Conservation (phyloP, 1,284 basidiomycete genomes). For the Cryptococcus sp. region DNA sequence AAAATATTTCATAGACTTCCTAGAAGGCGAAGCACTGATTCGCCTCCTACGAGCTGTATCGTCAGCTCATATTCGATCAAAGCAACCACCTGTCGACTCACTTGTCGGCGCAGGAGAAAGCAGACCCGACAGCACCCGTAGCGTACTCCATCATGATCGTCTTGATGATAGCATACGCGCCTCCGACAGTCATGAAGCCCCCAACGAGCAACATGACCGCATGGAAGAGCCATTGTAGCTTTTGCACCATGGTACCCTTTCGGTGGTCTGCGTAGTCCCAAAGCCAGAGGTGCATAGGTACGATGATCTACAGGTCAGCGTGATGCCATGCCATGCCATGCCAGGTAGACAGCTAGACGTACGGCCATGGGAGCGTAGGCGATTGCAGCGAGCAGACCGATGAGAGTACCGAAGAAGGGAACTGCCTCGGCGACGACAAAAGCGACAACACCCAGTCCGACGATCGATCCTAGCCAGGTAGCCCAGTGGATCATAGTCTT, state of each 20-base stretch:
- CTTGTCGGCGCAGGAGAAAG: slow-evolving; percentile 23
- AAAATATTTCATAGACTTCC: too few relatives aligned
- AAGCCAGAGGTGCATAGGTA: slow-evolving; percentile 31
- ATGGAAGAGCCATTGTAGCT: slow-evolving; percentile 20
- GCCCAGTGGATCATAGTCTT: slow-evolving; percentile 57
- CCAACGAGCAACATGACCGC: slow-evolving; percentile 28
- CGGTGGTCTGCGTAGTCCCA: slow-evolving; percentile 15
- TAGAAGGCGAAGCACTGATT: too few relatives aligned
- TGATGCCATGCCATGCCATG: too few relatives aligned
- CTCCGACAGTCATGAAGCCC: slow-evolving; percentile 28
- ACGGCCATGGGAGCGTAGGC: slow-evolving; percentile 17
- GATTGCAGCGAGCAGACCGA: slow-evolving; percentile 22
- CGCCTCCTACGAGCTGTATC: too few relatives aligned
- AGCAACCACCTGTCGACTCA: not conserved
- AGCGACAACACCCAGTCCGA: slow-evolving; percentile 3
- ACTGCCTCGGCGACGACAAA: slow-evolving; percentile 18
- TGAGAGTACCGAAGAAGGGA: slow-evolving; percentile 17
- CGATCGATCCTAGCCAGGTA: slow-evolving; percentile 51
- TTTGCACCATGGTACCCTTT: slow-evolving; percentile 12
- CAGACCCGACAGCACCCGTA: slow-evolving; percentile 10
- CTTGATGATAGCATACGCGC: slow-evolving; percentile 24
- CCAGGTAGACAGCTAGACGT: not conserved
- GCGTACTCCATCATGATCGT: slow-evolving; percentile 19
- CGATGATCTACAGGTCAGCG: slow-evolving; percentile 13
- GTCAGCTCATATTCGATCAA: too few relatives aligned